Evolutionary conservation across 2,329 filamentous ascomycete genomes (phyloP).

Genomic region (Stachybotrys chartarum): DNA sequence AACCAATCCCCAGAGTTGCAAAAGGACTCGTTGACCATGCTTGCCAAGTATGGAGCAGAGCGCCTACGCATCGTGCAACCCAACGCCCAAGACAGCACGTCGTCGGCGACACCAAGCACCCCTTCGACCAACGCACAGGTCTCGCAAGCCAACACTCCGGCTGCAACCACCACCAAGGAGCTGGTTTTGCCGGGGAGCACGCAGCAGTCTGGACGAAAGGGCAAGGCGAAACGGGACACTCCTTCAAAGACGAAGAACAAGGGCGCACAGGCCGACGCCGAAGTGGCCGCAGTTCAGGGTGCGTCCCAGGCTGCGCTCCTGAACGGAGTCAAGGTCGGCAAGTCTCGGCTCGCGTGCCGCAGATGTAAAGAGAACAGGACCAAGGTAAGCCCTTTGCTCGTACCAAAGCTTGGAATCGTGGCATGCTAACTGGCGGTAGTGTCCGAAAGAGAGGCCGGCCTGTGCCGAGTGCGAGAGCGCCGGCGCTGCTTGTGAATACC

Average conservation of each 20-base stretch:
- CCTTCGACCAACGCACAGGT: constrained; percentile 14
- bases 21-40: constrained; percentile 46
- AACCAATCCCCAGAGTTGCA: constrained; percentile 53
- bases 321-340: constrained; percentile 11
- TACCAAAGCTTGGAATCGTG: not conserved
- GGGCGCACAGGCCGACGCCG: not conserved
- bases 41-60: constrained; percentile 50
- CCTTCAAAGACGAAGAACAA: not conserved
- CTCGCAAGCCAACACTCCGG: constrained; percentile 13
- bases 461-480: constrained; percentile 29
- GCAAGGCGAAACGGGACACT: constrained; percentile 3
- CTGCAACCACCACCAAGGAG: constrained; percentile 22
- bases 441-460: constrained; percentile 30
- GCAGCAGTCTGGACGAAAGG: constrained; percentile 6
- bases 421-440: constrained; percentile 22
- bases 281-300: not conserved
- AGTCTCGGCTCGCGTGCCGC: constrained; percentile 26
- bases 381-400: constrained; percentile 23
- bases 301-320: not conserved
- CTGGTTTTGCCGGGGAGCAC: constrained; percentile 15
- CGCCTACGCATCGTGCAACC: constrained; percentile 50
- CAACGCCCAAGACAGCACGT: constrained; percentile 24
- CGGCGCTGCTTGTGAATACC: constrained; percentile 30
- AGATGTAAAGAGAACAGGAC: constrained; percentile 25
- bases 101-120: constrained; percentile 15